These are phyloP conservation scores for Schwanniomyces etchellsii DNA, from an alignment of 1,139 yeast genomes.

Conservation along the genomic window DNA sequence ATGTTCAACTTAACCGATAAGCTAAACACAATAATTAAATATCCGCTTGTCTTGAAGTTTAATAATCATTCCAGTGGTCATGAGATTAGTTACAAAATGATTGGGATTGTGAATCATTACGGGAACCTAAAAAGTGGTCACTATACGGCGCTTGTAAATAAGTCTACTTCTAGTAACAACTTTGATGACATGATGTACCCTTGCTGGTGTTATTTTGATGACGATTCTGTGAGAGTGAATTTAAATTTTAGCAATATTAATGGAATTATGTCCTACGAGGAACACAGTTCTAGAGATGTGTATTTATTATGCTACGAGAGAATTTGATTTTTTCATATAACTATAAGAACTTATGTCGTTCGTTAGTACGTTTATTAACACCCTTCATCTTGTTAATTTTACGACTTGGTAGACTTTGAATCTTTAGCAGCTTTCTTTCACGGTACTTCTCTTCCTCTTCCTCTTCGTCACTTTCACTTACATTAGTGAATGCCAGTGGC, in stretches of 20 bases:
- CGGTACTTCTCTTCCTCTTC: slow-evolving; percentile 1
- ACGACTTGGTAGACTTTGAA: slow-evolving; percentile 1
- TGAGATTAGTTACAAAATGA: slow-evolving; percentile 44
- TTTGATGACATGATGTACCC: slow-evolving; percentile 22
- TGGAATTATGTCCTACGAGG: slow-evolving; percentile 25
- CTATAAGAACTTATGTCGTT: slow-evolving; percentile 1
- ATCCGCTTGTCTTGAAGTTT: slow-evolving; percentile 44
- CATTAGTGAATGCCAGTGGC: slow-evolving; percentile 7
- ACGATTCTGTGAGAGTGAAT: slow-evolving; percentile 50
- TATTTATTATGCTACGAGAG: slow-evolving; percentile 70
- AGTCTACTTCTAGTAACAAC: slow-evolving; percentile 27
- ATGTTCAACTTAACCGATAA: slow-evolving; percentile 53
- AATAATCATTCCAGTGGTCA: slow-evolving; percentile 31
- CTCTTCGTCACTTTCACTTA: slow-evolving; percentile 7
- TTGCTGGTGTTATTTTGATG: slow-evolving; percentile 71
- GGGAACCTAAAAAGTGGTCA: slow-evolving; percentile 74
- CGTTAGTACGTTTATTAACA: slow-evolving; percentile 1
- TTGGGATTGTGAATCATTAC: slow-evolving; percentile 63
- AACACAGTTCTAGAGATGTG: slow-evolving; percentile 53
- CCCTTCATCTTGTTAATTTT: slow-evolving; percentile 5
- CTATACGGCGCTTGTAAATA: slow-evolving; percentile 63
- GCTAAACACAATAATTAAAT: slow-evolving; percentile 46
- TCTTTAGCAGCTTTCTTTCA: slow-evolving; percentile 1
- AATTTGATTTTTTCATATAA: slow-evolving; percentile 10
- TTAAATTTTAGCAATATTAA: slow-evolving; percentile 41